Conservation (phyloP, 1,284 basidiomycete species). For the Fereydounia khargensis region DNA sequence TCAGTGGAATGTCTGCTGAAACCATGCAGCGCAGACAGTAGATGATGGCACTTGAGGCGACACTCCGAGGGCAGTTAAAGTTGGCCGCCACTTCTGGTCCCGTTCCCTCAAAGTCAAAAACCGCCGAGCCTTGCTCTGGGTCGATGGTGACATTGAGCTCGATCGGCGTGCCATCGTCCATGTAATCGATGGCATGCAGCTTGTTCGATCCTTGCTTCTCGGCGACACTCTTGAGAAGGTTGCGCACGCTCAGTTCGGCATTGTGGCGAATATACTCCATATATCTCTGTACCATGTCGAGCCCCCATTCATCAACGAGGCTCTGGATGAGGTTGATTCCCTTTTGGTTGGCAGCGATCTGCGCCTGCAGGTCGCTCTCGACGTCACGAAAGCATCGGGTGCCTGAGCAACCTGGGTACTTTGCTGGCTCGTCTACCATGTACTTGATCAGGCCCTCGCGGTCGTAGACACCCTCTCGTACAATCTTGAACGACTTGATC, state of each 20-base stretch:
- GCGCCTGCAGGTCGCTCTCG: constrained; percentile 88
- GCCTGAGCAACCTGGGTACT: constrained; percentile 63
- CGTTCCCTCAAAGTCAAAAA: constrained; percentile 80
- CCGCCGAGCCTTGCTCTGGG: constrained; percentile 71
- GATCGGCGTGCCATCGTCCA: constrained; percentile 64
- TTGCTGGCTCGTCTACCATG: constrained; percentile 81
- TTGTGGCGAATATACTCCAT: constrained; percentile 71
- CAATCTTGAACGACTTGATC: constrained; percentile 89
- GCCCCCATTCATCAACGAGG: constrained; percentile 82
- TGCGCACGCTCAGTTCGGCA: constrained; percentile 83
- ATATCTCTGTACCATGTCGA: constrained; percentile 73
- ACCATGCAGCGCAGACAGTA: constrained; percentile 92
- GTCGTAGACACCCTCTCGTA: constrained; percentile 77
- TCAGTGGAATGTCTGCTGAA: constrained; percentile 85
- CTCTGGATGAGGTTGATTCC: constrained; percentile 62
- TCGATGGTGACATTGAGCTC: constrained; percentile 77
- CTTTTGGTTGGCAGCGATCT: constrained; percentile 95
- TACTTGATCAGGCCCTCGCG: constrained; percentile 71
- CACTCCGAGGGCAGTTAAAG: constrained; percentile 71
- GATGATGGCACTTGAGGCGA: constrained; percentile 88
- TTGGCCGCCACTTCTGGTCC: constrained; percentile 86
- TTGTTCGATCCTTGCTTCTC: constrained; percentile 66
- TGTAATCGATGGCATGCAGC: constrained; percentile 67
- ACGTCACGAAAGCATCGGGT: constrained; percentile 69
- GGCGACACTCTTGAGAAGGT: constrained; percentile 75